Evolutionary conservation across 257 asterid species (phyloP).

Genomic region (Penstemon newberryi): DNA sequence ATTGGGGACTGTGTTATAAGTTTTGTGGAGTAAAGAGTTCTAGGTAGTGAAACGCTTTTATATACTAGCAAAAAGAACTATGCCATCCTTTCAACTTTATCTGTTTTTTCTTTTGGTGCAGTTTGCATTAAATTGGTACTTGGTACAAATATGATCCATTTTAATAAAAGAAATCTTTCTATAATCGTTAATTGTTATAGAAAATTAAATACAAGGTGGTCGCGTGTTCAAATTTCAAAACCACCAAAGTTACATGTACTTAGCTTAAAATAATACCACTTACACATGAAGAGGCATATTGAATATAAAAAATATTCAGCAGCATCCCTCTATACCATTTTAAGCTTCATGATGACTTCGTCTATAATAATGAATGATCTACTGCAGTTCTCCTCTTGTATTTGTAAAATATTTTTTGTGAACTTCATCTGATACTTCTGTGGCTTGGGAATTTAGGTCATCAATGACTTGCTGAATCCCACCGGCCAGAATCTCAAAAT

Average conservation of each 20-base stretch:
- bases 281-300: not conserved
- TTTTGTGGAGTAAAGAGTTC: not conserved
- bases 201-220: not conserved
- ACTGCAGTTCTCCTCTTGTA: slow-evolving; percentile 14
- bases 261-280: not conserved
- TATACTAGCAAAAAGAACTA: not conserved
- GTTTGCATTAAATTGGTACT: slow-evolving; percentile 9
- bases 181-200: not conserved
- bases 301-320: not conserved
- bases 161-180: not conserved
- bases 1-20: not conserved
- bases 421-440: slow-evolving; percentile 10
- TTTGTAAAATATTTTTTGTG: not conserved
- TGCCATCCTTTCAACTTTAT: slow-evolving; percentile 9
- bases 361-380: not conserved
- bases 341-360: not conserved
- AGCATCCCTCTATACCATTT: not conserved
- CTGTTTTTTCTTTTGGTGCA: not conserved
- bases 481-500: slow-evolving; percentile 79
- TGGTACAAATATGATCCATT: slow-evolving; percentile 21
- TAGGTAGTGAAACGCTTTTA: not conserved
- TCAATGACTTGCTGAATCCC: slow-evolving; percentile 87
- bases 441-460: slow-evolving; percentile 56
- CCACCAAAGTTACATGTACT: not conserved
- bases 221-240: not conserved